A percentile compares a stretch with the other conserved stretches of the same genome.
phyloP scores from a whole-genome alignment of 306 rosid species.

The Adenanthera pavonina region DNA sequence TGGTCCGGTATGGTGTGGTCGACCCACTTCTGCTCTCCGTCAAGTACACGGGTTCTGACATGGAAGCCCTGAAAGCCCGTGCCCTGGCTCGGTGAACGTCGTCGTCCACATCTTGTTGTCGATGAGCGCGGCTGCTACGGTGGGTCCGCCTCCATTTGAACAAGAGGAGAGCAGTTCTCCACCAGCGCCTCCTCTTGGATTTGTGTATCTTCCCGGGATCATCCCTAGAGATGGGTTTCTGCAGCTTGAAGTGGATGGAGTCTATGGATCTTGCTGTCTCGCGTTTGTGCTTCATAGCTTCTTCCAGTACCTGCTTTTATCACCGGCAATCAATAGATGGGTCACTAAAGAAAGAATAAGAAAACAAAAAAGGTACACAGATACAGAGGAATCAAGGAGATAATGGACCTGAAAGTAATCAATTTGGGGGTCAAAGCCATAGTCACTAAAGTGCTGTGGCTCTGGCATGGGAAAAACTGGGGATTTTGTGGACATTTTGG shows the following conservation, averaged over 20 bases:
- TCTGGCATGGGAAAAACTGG: slow-evolving; percentile 85
- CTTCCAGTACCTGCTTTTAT: slow-evolving; percentile 72
- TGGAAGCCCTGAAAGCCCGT: slow-evolving; percentile 69
- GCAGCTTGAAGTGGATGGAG: slow-evolving; percentile 88
- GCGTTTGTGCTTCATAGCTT: slow-evolving; percentile 81
- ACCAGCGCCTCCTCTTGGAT: slow-evolving; percentile 78
- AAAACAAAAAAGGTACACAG: neutral
- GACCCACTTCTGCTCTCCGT: slow-evolving; percentile 81
- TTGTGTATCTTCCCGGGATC: slow-evolving; percentile 61
- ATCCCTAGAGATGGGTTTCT: slow-evolving; percentile 79
- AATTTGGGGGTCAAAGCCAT: slow-evolving; percentile 94
- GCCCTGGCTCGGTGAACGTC: slow-evolving; percentile 81
- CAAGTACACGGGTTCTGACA: slow-evolving; percentile 83
- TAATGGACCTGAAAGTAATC: slow-evolving; percentile 80
- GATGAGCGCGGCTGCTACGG: neutral
- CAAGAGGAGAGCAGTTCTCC: slow-evolving; percentile 75
- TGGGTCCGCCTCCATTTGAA: slow-evolving; percentile 74
- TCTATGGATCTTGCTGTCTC: slow-evolving; percentile 74
- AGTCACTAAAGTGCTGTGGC: slow-evolving; percentile 93
- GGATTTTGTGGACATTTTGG: slow-evolving; percentile 65
- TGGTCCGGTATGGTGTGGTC: slow-evolving; percentile 59
- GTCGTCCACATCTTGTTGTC: neutral
- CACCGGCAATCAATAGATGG: neutral
- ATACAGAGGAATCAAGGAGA: neutral
- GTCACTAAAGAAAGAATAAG: neutral